A percentile compares a stretch with the other conserved stretches of the same genome.
Evolutionary conservation across 768 basidiomycete species (phyloP).

Genomic region (Sarcomyxa edulis): DNA sequence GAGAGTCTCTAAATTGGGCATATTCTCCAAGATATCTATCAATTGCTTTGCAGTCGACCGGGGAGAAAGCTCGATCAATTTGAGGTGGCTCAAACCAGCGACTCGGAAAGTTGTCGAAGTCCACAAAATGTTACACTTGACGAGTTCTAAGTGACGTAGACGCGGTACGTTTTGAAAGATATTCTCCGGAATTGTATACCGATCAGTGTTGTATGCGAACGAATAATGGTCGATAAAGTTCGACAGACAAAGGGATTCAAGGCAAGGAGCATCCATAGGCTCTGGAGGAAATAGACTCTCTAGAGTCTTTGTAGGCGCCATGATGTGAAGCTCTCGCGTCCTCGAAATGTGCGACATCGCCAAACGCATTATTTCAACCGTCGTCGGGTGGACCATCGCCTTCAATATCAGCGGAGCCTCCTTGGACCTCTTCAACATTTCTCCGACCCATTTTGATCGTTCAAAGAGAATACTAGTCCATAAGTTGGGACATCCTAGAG

Average conservation of each 20-base stretch:
- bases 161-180: conserved; percentile 25
- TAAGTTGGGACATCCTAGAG: neutral
- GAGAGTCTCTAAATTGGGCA: conserved; percentile 26
- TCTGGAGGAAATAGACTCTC: too few species aligned
- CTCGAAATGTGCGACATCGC: conserved; percentile 25
- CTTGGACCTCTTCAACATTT: conserved; percentile 40
- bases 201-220: conserved; percentile 11
- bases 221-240: conserved; percentile 10
- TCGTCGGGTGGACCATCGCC: conserved; percentile 18
- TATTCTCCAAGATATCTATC: conserved; percentile 21
- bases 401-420: conserved; percentile 27
- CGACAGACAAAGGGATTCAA: conserved; percentile 22
- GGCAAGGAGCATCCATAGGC: conserved; percentile 27
- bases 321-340: conserved; percentile 25
- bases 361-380: conserved; percentile 19
- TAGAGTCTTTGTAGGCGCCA: conserved; percentile 14
- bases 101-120: conserved; percentile 24
- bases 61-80: conserved; percentile 20
- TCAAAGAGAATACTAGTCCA: conserved; percentile 1
- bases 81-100: conserved; percentile 31
- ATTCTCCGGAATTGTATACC: conserved; percentile 15
- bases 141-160: conserved; percentile 30
- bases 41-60: conserved; percentile 26
- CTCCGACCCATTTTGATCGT: conserved; percentile 29
- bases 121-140: conserved; percentile 27